These are phyloP conservation scores for Tanacetum coccineum DNA, from an alignment of 129 eudicot species.

Conservation along the genomic window DNA sequence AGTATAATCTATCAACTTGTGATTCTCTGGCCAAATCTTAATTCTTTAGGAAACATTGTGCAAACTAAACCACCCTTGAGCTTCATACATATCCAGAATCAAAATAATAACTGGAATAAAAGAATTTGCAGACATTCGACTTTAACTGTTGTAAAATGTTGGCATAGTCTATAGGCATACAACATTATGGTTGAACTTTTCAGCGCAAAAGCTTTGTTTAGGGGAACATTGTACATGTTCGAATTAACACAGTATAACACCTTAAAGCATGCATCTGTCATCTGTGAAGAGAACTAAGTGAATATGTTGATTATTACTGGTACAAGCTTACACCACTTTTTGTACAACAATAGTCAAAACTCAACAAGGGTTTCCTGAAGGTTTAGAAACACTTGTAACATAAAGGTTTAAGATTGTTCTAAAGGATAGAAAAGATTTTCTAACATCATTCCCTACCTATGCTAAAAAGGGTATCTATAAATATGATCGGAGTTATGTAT, in stretches of 20 bases:
- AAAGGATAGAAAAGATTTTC: not conserved
- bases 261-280: conserved; percentile 1
- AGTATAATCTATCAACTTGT: no score
- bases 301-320: not conserved
- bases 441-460: conserved; percentile 1
- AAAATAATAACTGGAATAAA: no score
- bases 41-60: no score
- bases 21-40: no score
- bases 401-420: not conserved
- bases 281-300: not conserved
- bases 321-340: not conserved
- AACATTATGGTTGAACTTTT: no score
- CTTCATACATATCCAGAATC: no score
- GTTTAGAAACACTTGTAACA: not conserved
- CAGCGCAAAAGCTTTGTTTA: no score
- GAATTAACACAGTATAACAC: not conserved
- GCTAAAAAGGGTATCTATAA: conserved; percentile 2
- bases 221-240: not conserved
- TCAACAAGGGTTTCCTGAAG: not conserved
- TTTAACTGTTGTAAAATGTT: no score
- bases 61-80: no score
- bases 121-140: no score
- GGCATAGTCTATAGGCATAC: no score
- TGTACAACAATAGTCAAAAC: not conserved
- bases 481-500: conserved; percentile 24